phyloP scores from a whole-genome alignment of 371 early-diverging fungal species.

The Mortierella sp. region DNA sequence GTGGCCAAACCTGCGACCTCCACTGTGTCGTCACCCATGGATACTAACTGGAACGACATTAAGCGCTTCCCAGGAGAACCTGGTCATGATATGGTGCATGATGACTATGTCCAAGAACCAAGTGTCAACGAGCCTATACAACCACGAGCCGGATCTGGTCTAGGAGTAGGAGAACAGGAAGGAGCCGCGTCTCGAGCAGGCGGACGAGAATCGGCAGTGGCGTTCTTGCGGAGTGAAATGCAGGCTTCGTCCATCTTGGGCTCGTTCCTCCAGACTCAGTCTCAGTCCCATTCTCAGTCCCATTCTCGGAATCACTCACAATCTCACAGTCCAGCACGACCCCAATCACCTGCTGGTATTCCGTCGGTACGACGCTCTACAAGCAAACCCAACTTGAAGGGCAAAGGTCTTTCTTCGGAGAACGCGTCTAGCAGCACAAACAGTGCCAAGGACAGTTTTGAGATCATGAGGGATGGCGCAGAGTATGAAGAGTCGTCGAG shows the following conservation, averaged over 20 bases:
- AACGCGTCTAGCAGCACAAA: not conserved
- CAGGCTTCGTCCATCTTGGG: slow-evolving; percentile 31
- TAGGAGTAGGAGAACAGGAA: not conserved
- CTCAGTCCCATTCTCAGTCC: not conserved
- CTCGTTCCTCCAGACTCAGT: slow-evolving; percentile 28
- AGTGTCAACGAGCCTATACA: not conserved
- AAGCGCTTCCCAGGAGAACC: slow-evolving; percentile 12
- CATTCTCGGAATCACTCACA: too few species aligned
- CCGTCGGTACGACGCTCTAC: not conserved
- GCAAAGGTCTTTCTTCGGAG: slow-evolving; percentile 20
- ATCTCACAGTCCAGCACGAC: not conserved
- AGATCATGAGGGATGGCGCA: slow-evolving; percentile 5
- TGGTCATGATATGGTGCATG: not conserved
- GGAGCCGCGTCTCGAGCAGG: slow-evolving; percentile 25
- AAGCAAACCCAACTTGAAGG: slow-evolving; percentile 13
- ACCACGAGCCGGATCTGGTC: not conserved
- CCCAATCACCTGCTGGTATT: not conserved
- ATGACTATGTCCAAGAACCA: too few species aligned
- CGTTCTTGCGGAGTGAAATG: slow-evolving; percentile 34
- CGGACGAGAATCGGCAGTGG: slow-evolving; percentile 35
- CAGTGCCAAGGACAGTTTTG: slow-evolving; percentile 8
- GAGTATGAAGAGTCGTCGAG: not conserved
- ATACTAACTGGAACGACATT: slow-evolving; percentile 27
- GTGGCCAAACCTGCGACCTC: slow-evolving; percentile 39
- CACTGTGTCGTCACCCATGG: slow-evolving; percentile 45